Percentiles rank a stretch among this genome's conserved stretches.
Evolutionary conservation across 2,329 filamentous ascomycete genomes (phyloP).

Genomic region (Dothistroma pini): DNA sequence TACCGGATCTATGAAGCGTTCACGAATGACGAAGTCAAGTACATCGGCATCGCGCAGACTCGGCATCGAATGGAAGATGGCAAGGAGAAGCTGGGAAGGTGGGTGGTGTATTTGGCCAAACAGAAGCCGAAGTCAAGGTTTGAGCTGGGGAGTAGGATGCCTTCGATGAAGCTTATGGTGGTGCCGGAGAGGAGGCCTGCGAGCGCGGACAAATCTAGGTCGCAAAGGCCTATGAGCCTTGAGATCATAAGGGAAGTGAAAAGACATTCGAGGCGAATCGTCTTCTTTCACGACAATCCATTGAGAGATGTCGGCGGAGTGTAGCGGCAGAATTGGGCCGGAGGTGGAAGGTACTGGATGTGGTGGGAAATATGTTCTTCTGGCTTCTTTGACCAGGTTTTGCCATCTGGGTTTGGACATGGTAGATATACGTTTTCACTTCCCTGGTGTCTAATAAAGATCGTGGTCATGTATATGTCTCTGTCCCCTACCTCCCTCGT

Average conservation of each 20-base stretch:
- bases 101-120: constrained; percentile 6
- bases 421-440: too few species aligned
- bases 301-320: neutral
- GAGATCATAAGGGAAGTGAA: neutral
- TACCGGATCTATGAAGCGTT: constrained; percentile 1
- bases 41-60: constrained; percentile 4
- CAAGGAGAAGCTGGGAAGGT: neutral
- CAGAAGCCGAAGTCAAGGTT: neutral
- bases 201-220: neutral
- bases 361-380: neutral
- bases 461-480: too few species aligned
- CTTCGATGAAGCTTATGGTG: neutral
- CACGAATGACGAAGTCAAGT: neutral
- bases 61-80: neutral
- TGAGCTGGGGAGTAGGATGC: neutral
- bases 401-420: neutral
- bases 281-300: neutral
- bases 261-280: neutral
- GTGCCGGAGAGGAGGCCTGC: neutral
- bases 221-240: neutral
- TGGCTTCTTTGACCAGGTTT: neutral
- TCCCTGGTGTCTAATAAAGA: too few species aligned
- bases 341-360: neutral
- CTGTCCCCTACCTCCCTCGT: too few species aligned
- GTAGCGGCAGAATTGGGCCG: neutral